Evolutionary conservation across 2,329 filamentous ascomycete species (phyloP), one percentile per base, ranked within the genome.

Genomic region (Hymenoscyphus occultus): DNA sequence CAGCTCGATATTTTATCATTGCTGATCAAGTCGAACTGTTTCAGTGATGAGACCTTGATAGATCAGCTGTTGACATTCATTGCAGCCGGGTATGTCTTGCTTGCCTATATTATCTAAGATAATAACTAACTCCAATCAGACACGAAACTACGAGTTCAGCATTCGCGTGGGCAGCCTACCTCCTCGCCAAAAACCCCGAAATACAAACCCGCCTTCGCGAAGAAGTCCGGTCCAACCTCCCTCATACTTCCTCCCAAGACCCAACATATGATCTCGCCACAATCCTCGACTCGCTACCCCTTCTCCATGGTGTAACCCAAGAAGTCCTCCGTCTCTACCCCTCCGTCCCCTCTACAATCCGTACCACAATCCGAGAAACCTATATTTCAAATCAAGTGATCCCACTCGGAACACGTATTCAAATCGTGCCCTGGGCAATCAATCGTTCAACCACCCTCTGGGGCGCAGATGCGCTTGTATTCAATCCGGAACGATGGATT

Each of bases 1-100:
- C 84, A 86, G 32, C 77, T 84, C 4, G 91, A 96, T 75, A 94
- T 96, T 67, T 80, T 96, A 57, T 91, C 89, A 0, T 87, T 93
- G 0, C 90, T 92, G 19, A 81, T 96, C 61, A 84, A 88, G 73
- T 92, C 87, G 35, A 90, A 90, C 59, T 86, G 82, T 16, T 95
- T 96, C 77, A 84, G 79, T 12, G 90, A 95, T 67, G 88, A 91
- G 54, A 86, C 91, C 68, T 83, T 96, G 16, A 85, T 92, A 42
- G 90, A 95, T 74, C 92, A 96, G 77, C 84, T 94, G 74, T 93
- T 95, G 88, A 95, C 91, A 0, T 95, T 95, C 79, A 83, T 96
- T 7, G 90, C 89, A 1, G 92, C 92, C 0, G 89, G 82, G 80
- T 83, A 74, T 67, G 79, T 74, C 16, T 59, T 32, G 9, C 35